A percentile compares a stretch with the other conserved stretches of the same genome.
phyloP scores from a whole-genome alignment of 352 stramenopile genomes.

The Pythium apleroticum region DNA sequence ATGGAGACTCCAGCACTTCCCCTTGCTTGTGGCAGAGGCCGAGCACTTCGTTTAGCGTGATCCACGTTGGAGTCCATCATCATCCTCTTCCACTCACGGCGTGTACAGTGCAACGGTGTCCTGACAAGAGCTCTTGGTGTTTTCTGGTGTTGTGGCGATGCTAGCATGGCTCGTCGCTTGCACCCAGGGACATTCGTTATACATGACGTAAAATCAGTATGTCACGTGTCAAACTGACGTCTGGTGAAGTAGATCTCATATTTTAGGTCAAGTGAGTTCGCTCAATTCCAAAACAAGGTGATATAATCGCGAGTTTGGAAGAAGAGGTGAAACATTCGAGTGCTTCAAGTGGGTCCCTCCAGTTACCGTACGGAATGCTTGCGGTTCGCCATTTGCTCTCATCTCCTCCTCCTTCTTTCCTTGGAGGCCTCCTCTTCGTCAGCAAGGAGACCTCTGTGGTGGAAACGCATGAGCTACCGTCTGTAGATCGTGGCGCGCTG shows the following conservation, averaged over 20 bases:
- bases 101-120: neutral
- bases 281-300: neutral
- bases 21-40: too few species aligned
- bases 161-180: conserved; percentile 1
- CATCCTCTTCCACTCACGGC: neutral
- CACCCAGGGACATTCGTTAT: neutral
- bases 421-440: neutral
- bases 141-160: conserved; percentile 2
- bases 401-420: neutral
- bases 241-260: neutral
- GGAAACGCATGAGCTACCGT: neutral
- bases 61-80: neutral
- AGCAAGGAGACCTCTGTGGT: neutral
- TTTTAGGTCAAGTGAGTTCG: neutral
- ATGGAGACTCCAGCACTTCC: neutral
- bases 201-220: neutral
- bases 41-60: neutral
- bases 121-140: neutral
- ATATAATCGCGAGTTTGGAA: neutral
- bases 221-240: neutral
- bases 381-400: neutral
- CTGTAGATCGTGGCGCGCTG: neutral
- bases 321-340: neutral
- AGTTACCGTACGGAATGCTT: neutral
- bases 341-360: neutral